These are phyloP conservation scores for Trypanosomatidae sp. DNA, from an alignment of 208 protist genomes.

Conservation along the genomic window DNA sequence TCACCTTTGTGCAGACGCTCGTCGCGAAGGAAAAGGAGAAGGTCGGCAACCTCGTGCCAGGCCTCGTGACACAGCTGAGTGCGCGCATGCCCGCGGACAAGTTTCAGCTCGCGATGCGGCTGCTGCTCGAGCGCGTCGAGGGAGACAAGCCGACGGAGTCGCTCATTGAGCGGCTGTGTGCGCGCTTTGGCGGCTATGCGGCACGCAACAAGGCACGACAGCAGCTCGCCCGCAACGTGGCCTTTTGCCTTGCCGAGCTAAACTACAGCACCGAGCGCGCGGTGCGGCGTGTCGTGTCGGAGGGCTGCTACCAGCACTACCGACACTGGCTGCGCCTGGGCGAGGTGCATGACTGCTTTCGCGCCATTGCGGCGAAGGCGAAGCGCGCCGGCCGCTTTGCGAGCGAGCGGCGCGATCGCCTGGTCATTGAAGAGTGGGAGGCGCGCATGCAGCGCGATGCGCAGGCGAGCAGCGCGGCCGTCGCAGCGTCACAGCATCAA, in stretches of 20 bases:
- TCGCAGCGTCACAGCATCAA: neutral
- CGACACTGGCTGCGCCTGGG: conserved; percentile 71
- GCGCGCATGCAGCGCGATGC: conserved; percentile 39
- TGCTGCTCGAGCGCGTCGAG: conserved; percentile 76
- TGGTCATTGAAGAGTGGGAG: conserved; percentile 79
- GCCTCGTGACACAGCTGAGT: conserved; percentile 63
- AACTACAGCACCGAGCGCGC: conserved; percentile 67
- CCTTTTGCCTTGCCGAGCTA: conserved; percentile 75
- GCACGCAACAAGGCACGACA: conserved; percentile 62
- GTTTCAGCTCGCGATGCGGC: conserved; percentile 76
- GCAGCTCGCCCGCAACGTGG: conserved; percentile 60
- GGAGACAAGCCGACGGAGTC: conserved; percentile 84
- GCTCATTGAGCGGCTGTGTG: conserved; percentile 73
- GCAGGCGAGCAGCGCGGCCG: neutral
- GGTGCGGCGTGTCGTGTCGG: conserved; percentile 67
- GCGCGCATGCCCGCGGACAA: conserved; percentile 61
- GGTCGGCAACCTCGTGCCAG: conserved; percentile 81
- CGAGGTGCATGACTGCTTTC: conserved; percentile 69
- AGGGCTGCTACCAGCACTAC: conserved; percentile 82
- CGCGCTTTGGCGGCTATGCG: conserved; percentile 71
- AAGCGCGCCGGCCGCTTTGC: conserved; percentile 34
- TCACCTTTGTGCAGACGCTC: conserved; percentile 83
- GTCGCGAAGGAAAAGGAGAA: conserved; percentile 83
- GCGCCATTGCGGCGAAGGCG: conserved; percentile 58
- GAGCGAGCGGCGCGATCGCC: conserved; percentile 50